These are phyloP conservation scores for Penicillium sp. DNA, from an alignment of 2,329 filamentous ascomycete genomes.

Conservation along the genomic window DNA sequence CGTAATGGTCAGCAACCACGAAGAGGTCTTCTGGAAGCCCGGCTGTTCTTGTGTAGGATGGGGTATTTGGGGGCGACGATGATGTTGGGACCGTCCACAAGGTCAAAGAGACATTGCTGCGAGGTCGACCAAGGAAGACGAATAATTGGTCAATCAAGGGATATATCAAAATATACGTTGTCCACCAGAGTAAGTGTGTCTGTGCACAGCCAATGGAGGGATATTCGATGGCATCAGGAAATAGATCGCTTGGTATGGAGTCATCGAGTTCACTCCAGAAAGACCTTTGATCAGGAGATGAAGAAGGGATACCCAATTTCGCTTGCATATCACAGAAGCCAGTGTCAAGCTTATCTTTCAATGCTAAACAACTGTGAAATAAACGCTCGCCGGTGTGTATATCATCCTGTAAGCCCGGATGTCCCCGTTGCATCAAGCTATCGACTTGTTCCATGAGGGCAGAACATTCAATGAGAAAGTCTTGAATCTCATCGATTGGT, in stretches of 20 bases:
- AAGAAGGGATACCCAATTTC: constrained; percentile 13
- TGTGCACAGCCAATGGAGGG: constrained; percentile 11
- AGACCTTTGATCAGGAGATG: neutral
- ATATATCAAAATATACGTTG: constrained; percentile 17
- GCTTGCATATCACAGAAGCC: constrained; percentile 13
- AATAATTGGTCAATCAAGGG: constrained; percentile 22
- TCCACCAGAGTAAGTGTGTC: constrained; percentile 20
- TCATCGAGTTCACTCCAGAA: constrained; percentile 10
- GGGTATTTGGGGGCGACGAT: neutral
- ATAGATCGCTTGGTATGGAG: constrained; percentile 12
- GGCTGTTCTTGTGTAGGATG: neutral
- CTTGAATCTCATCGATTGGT: constrained; percentile 19
- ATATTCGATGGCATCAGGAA: constrained; percentile 9
- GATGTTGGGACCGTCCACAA: constrained; percentile 1
- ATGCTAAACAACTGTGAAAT: constrained; percentile 9
- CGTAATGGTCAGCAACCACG: constrained; percentile 19
- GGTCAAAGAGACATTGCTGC: neutral
- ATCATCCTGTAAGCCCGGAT: neutral
- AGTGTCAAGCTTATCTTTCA: constrained; percentile 14
- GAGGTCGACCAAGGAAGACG: constrained; percentile 3
- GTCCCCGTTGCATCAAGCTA: constrained; percentile 3
- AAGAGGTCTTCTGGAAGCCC: constrained; percentile 8
- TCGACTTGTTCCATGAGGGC: constrained; percentile 19
- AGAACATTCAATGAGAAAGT: constrained; percentile 17
- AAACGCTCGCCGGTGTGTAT: constrained; percentile 7